Base-by-base conservation (phyloP, 257 asterid genomes). In the Solanum habrochaites region DNA sequence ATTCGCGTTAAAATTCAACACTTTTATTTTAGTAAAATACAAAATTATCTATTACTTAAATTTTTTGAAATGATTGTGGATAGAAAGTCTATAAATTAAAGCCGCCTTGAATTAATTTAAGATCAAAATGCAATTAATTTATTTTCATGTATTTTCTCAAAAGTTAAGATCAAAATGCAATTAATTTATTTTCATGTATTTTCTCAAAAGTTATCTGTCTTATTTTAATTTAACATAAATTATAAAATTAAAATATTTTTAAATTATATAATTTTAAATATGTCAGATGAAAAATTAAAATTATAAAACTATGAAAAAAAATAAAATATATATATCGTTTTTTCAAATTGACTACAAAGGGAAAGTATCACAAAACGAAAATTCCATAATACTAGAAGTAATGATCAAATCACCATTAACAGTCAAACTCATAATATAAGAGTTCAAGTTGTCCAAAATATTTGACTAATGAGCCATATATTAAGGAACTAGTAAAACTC, bases 271-370 rank as follows among this genome's bases (percentile, higher is more conserved):
- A 0, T 10, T 20, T 0, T 10, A 62, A 23, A 10, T n/a, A 23
- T 10, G 14, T 2, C 6, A 62, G 1, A 1, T 10, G 1, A 23
- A 62, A 62, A 4, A 8, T 62, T 23, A 4, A 23, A 62, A 62
- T 1, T 23, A 23, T 9, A 6, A 4, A 8, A 23, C 1, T 2
- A n/a, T 4, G 2, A 60, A 60, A 58, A 7, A 1, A 0, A 60
- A 60, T 8, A 0, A 13, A 1, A 45, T 45, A 18, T 52, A 14
- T 47, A 47, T 49, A 12, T 14, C 6, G 2, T 42, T 52, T 52
- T 58, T 52, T 49, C 62, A 52, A 56, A 20, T 56, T 56, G 64
- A 56, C n/a, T 20, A 62, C 69, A 23, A 56, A 62, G 15, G 69
- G 31, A 10, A 23, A 23, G 62, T 23, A 62, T 23, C 69, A 23